Percentiles rank a stretch among this genome's conserved stretches.
phyloP scores from a whole-genome alignment of 2,329 filamentous ascomycete species.

The Fusarium anguioides region DNA sequence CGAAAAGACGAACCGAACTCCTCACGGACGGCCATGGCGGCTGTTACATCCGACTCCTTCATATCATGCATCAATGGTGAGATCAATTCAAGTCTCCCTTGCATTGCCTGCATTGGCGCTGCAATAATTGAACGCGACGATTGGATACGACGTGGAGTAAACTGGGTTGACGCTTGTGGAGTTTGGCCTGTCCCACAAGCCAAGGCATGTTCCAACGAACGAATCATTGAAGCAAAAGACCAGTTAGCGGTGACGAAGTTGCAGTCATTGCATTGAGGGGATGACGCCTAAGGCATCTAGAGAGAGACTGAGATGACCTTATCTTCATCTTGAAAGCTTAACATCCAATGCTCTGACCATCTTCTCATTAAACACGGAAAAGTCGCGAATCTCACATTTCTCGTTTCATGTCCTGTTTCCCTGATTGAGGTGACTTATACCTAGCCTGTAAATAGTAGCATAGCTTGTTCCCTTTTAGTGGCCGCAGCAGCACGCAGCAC shows the following conservation, averaged over 20 bases:
- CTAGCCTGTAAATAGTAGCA: background rate
- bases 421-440: too few species aligned
- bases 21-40: too few species aligned
- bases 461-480: constrained; percentile 5
- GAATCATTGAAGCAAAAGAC: constrained; percentile 25
- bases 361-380: constrained; percentile 8
- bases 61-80: background rate
- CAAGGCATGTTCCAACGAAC: constrained; percentile 9
- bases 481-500: background rate
- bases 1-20: background rate
- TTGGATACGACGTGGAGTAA: constrained; percentile 26
- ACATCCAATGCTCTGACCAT: background rate
- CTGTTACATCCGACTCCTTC: background rate
- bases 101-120: constrained; percentile 33
- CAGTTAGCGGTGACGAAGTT: constrained; percentile 32
- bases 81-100: constrained; percentile 33
- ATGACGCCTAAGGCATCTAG: constrained; percentile 27
- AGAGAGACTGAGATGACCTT: background rate
- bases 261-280: constrained; percentile 17
- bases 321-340: background rate
- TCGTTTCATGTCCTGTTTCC: constrained; percentile 3
- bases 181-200: constrained; percentile 34
- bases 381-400: constrained; percentile 16
- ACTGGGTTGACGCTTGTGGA: constrained; percentile 30
- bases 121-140: constrained; percentile 32